Percentiles rank a stretch among this genome's conserved stretches.
Conservation (phyloP, 2,329 filamentous ascomycete species). For the Venturia pyrina region DNA sequence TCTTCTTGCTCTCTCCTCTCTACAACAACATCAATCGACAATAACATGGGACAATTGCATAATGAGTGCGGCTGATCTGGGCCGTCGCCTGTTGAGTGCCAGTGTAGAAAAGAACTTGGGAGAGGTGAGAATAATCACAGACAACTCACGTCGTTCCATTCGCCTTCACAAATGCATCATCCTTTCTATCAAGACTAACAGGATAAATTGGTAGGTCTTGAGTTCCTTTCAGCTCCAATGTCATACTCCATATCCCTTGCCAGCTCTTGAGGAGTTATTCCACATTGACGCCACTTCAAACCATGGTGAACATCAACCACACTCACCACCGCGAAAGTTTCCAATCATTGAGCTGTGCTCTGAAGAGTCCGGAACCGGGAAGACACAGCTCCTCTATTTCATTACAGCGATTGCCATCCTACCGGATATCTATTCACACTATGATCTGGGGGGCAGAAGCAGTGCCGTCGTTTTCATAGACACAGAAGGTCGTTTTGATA, state of each 20-base stretch:
- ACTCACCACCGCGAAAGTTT: background rate
- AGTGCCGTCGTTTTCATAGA: slow-evolving; percentile 47
- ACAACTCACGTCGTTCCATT: background rate
- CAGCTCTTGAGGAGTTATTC: slow-evolving; percentile 7
- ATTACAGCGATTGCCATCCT: slow-evolving; percentile 42
- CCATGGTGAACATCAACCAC: slow-evolving; percentile 2
- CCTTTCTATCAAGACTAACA: background rate
- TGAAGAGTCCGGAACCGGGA: slow-evolving; percentile 41
- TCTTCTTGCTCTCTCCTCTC: background rate
- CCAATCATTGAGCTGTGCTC: slow-evolving; percentile 42
- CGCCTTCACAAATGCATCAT: background rate
- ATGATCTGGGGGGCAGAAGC: slow-evolving; percentile 33
- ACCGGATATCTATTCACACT: slow-evolving; percentile 25
- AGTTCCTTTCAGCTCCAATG: background rate
- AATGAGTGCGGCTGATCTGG: slow-evolving; percentile 37
- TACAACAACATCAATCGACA: background rate
- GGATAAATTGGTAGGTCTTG: background rate
- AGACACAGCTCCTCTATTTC: slow-evolving; percentile 50
- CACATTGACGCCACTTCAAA: slow-evolving; percentile 1
- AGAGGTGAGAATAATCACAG: slow-evolving; percentile 31
- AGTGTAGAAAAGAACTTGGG: slow-evolving; percentile 23
- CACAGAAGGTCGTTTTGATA: slow-evolving; percentile 44
- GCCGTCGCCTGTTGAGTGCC: slow-evolving; percentile 40
- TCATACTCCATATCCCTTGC: background rate
- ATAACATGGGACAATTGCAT: background rate